Evolutionary conservation across 805 yeast species (phyloP).

Genomic region (Saccharomyces jurei): DNA sequence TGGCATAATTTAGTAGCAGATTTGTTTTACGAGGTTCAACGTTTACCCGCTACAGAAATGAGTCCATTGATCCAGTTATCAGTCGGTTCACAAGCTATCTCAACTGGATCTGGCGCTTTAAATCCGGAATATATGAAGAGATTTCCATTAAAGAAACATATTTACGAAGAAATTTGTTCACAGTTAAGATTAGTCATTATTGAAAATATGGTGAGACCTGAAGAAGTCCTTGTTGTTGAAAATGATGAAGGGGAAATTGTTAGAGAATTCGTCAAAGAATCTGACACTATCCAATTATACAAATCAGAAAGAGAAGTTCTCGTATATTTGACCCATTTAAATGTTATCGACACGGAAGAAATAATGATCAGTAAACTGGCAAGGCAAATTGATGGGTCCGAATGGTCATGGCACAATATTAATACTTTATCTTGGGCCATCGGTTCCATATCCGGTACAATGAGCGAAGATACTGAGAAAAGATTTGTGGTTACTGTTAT

Average conservation of each 20-base stretch:
- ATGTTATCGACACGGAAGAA: slow-evolving; percentile 86
- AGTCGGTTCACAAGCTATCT: slow-evolving; percentile 27
- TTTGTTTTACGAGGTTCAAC: slow-evolving; percentile 78
- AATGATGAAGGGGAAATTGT: slow-evolving; percentile 99
- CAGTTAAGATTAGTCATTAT: slow-evolving; percentile 86
- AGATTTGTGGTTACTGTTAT: slow-evolving; percentile 88
- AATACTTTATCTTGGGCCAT: slow-evolving; percentile 99
- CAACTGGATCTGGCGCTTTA: slow-evolving; percentile 69
- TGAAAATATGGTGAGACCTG: slow-evolving; percentile 97
- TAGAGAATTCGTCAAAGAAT: slow-evolving; percentile 91
- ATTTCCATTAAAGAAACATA: slow-evolving; percentile 78
- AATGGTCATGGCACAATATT: slow-evolving; percentile 98
- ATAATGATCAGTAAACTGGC: slow-evolving; percentile 90
- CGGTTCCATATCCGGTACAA: slow-evolving; percentile 96
- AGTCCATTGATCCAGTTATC: slow-evolving; percentile 71
- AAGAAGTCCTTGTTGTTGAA: slow-evolving; percentile 92
- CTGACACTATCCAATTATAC: slow-evolving; percentile 92
- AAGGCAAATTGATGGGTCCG: slow-evolving; percentile 88
- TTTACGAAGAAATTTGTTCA: slow-evolving; percentile 69
- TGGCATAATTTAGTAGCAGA: slow-evolving; percentile 84
- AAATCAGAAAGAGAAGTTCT: slow-evolving; percentile 93
- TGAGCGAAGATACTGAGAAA: slow-evolving; percentile 97
- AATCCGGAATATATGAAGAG: slow-evolving; percentile 72
- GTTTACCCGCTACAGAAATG: slow-evolving; percentile 61
- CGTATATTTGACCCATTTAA: slow-evolving; percentile 90